These are phyloP conservation scores for Eimeria maxima DNA, from an alignment of 169 alveolate genomes.

Conservation along the genomic window DNA sequence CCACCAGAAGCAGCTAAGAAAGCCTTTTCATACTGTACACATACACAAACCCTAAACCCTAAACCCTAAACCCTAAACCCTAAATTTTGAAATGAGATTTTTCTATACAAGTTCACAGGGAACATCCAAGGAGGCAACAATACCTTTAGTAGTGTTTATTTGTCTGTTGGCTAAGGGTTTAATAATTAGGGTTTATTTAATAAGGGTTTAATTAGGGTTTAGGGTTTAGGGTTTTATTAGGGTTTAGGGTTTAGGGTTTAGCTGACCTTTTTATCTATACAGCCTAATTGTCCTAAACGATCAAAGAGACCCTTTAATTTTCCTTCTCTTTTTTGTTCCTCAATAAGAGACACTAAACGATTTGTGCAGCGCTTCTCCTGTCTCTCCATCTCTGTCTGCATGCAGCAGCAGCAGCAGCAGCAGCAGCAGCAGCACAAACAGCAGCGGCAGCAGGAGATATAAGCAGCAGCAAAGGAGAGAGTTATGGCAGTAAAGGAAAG, in stretches of 20 bases:
- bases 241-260: neutral
- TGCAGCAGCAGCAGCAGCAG: no score
- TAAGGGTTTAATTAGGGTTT: neutral
- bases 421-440: no score
- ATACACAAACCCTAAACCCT: conserved; percentile 40
- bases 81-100: neutral
- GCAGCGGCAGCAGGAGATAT: neutral
- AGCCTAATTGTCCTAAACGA: neutral
- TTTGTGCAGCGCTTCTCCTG: conserved; percentile 18
- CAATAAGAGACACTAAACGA: conserved; percentile 24
- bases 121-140: neutral
- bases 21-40: conserved; percentile 73
- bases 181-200: neutral
- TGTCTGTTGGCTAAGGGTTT: no score
- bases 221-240: neutral
- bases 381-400: neutral
- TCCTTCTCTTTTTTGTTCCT: conserved; percentile 6
- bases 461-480: neutral
- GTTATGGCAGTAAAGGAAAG: neutral
- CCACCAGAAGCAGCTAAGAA: conserved; percentile 77
- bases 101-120: no score
- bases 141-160: no score
- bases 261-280: neutral
- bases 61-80: conserved; percentile 68
- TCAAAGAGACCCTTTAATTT: neutral